phyloP scores from a whole-genome alignment of 2,329 filamentous ascomycete species.

The Cladosporium halotolerans region DNA sequence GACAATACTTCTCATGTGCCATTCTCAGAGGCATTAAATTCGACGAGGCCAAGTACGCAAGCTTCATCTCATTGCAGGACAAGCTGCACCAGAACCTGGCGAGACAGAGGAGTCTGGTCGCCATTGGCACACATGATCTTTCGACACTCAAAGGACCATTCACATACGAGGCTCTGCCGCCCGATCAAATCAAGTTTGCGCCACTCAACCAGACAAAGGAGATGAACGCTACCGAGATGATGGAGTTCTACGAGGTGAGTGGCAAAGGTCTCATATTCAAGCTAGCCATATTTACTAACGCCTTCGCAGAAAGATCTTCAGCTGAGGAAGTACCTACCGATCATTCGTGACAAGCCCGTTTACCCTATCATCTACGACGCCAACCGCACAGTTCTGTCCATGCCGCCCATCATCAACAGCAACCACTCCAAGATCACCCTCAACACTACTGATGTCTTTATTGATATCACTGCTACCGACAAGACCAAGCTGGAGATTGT shows the following conservation, averaged over 20 bases:
- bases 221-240: slow-evolving; percentile 82
- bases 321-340: slow-evolving; percentile 82
- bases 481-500: slow-evolving; percentile 95
- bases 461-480: slow-evolving; percentile 94
- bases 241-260: slow-evolving; percentile 76
- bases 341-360: slow-evolving; percentile 86
- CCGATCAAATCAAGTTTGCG: slow-evolving; percentile 84
- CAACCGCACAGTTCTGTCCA: slow-evolving; percentile 77
- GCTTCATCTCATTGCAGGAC: slow-evolving; percentile 95
- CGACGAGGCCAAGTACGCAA: slow-evolving; percentile 84
- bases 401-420: slow-evolving; percentile 96
- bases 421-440: slow-evolving; percentile 94
- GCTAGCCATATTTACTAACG: slow-evolving; percentile 13
- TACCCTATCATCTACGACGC: slow-evolving; percentile 96
- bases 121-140: slow-evolving; percentile 93
- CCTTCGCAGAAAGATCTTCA: slow-evolving; percentile 73
- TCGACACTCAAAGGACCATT: slow-evolving; percentile 92
- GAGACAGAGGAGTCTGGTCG: slow-evolving; percentile 85
- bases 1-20: slow-evolving; percentile 82
- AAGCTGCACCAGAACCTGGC: slow-evolving; percentile 97
- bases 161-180: slow-evolving; percentile 86
- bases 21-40: slow-evolving; percentile 89
- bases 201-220: slow-evolving; percentile 87
- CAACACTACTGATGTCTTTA: slow-evolving; percentile 87
- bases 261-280: not conserved